Conservation (phyloP, 345 rosid species). For the Laguncularia racemosa region DNA sequence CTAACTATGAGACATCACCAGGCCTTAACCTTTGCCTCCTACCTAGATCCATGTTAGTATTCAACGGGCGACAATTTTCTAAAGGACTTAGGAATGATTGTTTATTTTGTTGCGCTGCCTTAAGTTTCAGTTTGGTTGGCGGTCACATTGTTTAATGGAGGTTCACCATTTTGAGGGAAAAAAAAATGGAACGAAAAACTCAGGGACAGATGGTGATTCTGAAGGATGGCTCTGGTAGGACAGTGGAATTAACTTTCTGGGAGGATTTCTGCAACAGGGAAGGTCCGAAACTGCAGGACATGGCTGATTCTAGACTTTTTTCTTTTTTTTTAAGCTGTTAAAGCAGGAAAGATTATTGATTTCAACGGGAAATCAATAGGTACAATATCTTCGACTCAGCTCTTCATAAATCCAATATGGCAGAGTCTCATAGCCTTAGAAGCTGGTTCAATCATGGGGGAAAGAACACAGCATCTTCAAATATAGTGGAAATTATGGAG, state of each 20-base stretch:
- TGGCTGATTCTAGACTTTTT: constrained; percentile 50
- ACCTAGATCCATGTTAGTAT: constrained; percentile 18
- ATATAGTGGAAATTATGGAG: too few species aligned
- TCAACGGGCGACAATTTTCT: constrained; percentile 14
- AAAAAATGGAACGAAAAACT: constrained; percentile 91
- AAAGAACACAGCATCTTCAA: constrained; percentile 38
- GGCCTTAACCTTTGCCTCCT: constrained; percentile 31
- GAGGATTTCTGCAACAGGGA: constrained; percentile 85
- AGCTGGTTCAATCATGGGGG: constrained; percentile 82
- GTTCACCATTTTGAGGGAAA: constrained; percentile 55
- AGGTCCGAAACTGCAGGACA: constrained; percentile 74
- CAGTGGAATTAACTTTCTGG: constrained; percentile 82
- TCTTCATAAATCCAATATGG: constrained; percentile 71
- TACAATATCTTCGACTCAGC: constrained; percentile 75
- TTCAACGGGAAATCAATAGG: constrained; percentile 84
- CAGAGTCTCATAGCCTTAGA: constrained; percentile 53
- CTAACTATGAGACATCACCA: constrained; percentile 30
- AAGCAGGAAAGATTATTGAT: constrained; percentile 82
- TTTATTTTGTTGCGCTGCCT: constrained; percentile 52
- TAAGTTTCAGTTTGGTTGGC: constrained; percentile 74
- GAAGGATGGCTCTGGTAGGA: constrained; percentile 74
- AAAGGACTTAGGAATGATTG: constrained; percentile 29
- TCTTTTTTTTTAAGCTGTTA: constrained; percentile 53
- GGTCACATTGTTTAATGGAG: too few species aligned
- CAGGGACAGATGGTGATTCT: constrained; percentile 72